A percentile compares a stretch with the other conserved stretches of the same genome.
phyloP scores from a whole-genome alignment of 108 stramenopile genomes.

The Licmophora abbreviata region DNA sequence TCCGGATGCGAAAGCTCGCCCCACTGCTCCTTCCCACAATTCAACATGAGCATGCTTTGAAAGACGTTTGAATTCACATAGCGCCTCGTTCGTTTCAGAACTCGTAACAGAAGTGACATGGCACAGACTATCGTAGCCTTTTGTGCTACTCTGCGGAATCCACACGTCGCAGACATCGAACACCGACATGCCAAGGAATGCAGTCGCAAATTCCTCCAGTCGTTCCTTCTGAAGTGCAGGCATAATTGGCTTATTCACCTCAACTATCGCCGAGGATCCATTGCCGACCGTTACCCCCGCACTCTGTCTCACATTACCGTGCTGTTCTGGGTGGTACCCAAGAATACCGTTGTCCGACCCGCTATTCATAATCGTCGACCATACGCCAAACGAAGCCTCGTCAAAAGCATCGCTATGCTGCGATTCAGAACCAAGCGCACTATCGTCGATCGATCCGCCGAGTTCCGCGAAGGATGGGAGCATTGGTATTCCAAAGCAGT shows the following conservation, averaged over 20 bases:
- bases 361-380: slow-evolving; percentile 81
- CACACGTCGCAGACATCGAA: slow-evolving; percentile 94
- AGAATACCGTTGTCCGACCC: slow-evolving; percentile 1
- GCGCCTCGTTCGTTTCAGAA: slow-evolving; percentile 29
- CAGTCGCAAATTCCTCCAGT: slow-evolving; percentile 87
- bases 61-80: slow-evolving; percentile 40
- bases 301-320: not conserved
- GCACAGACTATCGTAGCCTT: slow-evolving; percentile 24
- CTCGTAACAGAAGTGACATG: slow-evolving; percentile 55
- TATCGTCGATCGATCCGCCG: slow-evolving; percentile 6
- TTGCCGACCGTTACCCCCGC: not conserved
- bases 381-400: slow-evolving; percentile 82
- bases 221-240: slow-evolving; percentile 38
- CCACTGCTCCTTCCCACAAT: slow-evolving; percentile 77
- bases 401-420: slow-evolving; percentile 54
- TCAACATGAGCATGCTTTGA: slow-evolving; percentile 44
- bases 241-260: slow-evolving; percentile 20
- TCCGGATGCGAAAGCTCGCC: slow-evolving; percentile 69
- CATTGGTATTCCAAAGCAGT: slow-evolving; percentile 83
- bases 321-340: not conserved
- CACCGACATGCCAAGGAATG: slow-evolving; percentile 90
- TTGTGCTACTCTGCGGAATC: slow-evolving; percentile 43
- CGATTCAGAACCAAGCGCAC: not conserved
- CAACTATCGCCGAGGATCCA: not conserved
- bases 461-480: slow-evolving; percentile 46